Evolutionary conservation across 306 rosid species (phyloP).

Genomic region (Mimosa bimucronata): DNA sequence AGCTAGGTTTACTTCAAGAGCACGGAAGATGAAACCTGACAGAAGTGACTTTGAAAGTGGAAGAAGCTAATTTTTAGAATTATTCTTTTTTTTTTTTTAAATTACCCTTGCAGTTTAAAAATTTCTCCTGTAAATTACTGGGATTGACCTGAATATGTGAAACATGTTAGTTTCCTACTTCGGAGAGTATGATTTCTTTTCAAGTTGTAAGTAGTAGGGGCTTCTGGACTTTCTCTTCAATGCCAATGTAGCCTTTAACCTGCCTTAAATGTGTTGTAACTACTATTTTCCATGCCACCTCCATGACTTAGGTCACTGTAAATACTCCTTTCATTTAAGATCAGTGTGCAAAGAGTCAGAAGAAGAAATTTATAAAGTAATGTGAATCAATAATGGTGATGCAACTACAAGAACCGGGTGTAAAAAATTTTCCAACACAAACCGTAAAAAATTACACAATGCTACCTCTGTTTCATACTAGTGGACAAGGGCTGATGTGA

Average conservation of each 20-base stretch:
- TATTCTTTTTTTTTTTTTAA: slow-evolving; percentile 30
- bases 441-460: not conserved
- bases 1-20: slow-evolving; percentile 43
- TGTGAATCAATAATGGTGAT: no score
- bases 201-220: slow-evolving; percentile 59
- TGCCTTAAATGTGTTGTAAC: not conserved
- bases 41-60: slow-evolving; percentile 61
- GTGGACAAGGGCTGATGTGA: slow-evolving; percentile 7
- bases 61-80: slow-evolving; percentile 58
- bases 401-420: not conserved
- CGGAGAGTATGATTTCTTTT: slow-evolving; percentile 52
- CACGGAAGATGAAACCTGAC: slow-evolving; percentile 43
- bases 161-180: slow-evolving; percentile 48
- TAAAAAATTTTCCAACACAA: not conserved
- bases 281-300: not conserved
- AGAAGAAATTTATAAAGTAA: not conserved
- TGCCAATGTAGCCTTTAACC: slow-evolving; percentile 43
- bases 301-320: not conserved
- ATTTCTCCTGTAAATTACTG: slow-evolving; percentile 69
- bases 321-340: not conserved
- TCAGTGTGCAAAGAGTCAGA: no score
- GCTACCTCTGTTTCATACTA: not conserved
- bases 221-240: slow-evolving; percentile 48
- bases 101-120: slow-evolving; percentile 12
- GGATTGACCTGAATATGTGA: slow-evolving; percentile 64